Percentiles rank a stretch among this genome's conserved stretches.
Conservation (phyloP, 805 yeast species). For the Suhomyces emberorum region DNA sequence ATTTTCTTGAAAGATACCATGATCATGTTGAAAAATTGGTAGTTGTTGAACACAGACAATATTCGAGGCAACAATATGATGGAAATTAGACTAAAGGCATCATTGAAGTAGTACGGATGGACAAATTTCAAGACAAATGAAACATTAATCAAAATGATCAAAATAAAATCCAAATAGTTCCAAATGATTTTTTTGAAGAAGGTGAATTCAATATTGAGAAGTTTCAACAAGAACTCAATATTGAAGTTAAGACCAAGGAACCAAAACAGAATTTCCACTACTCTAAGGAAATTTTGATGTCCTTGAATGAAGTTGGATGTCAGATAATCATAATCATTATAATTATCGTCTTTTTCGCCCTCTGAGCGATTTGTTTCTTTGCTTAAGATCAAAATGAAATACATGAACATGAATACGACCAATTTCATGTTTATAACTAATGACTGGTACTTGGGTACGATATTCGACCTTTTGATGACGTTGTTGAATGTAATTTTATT, state of each 20-base stretch:
- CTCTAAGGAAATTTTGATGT: slow-evolving; percentile 7
- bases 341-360: background rate
- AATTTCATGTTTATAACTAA: slow-evolving; percentile 37
- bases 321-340: background rate
- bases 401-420: slow-evolving; percentile 27
- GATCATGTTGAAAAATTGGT: slow-evolving; percentile 50
- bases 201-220: slow-evolving; percentile 42
- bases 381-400: slow-evolving; percentile 26
- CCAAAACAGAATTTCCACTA: slow-evolving; percentile 40
- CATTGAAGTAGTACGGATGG: slow-evolving; percentile 21
- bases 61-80: slow-evolving; percentile 50
- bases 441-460: slow-evolving; percentile 42
- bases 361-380: slow-evolving; percentile 14
- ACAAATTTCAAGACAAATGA: slow-evolving; percentile 23
- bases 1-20: slow-evolving; percentile 49
- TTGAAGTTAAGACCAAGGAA: slow-evolving; percentile 45
- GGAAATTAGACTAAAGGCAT: slow-evolving; percentile 41
- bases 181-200: slow-evolving; percentile 50
- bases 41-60: slow-evolving; percentile 48
- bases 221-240: slow-evolving; percentile 43
- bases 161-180: slow-evolving; percentile 47
- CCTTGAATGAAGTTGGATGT: background rate
- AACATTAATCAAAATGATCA: slow-evolving; percentile 36
- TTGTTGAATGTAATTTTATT: slow-evolving; percentile 29
- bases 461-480: slow-evolving; percentile 27